Percentiles rank a stretch among this genome's conserved stretches.
Conservation (phyloP, 2,329 filamentous ascomycete genomes). For the Apiospora hydei region DNA sequence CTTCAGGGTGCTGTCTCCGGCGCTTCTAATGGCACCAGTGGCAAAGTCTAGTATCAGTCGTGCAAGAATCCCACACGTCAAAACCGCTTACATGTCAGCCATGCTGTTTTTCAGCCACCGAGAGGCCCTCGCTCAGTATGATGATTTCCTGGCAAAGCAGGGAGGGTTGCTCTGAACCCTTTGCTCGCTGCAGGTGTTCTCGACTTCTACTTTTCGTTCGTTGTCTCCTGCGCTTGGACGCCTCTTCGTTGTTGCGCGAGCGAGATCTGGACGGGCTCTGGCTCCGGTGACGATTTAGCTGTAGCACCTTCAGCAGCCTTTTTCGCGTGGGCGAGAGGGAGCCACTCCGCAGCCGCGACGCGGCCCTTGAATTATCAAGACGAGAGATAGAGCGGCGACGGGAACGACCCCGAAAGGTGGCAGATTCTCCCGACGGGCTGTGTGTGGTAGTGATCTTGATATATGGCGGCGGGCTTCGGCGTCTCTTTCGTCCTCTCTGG, state of each 20-base stretch:
- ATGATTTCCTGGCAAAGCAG: slow-evolving; percentile 38
- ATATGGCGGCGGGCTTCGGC: slow-evolving; percentile 42
- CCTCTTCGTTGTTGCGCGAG: slow-evolving; percentile 35
- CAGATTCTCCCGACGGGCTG: slow-evolving; percentile 46
- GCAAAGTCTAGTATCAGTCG: background rate
- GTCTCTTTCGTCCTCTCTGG: slow-evolving; percentile 47
- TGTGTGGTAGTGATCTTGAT: slow-evolving; percentile 36
- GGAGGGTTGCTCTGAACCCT: slow-evolving; percentile 30
- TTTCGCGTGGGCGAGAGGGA: slow-evolving; percentile 50
- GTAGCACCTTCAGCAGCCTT: slow-evolving; percentile 49
- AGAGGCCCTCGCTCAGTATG: slow-evolving; percentile 30
- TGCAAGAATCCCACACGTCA: background rate
- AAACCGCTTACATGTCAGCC: slow-evolving; percentile 25
- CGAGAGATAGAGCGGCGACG: slow-evolving; percentile 48
- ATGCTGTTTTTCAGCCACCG: slow-evolving; percentile 29
- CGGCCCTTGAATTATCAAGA: slow-evolving; percentile 37
- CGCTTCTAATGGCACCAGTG: background rate
- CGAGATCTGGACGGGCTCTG: slow-evolving; percentile 50
- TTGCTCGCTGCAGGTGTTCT: slow-evolving; percentile 32
- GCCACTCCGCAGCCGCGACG: slow-evolving; percentile 37
- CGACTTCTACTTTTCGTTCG: slow-evolving; percentile 49
- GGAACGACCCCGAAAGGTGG: slow-evolving; percentile 50
- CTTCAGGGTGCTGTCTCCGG: background rate
- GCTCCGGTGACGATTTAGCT: slow-evolving; percentile 51
- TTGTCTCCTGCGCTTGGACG: slow-evolving; percentile 43